phyloP scores from a whole-genome alignment of 495 filamentous ascomycete species.

The Astrothelium macrocarpum region DNA sequence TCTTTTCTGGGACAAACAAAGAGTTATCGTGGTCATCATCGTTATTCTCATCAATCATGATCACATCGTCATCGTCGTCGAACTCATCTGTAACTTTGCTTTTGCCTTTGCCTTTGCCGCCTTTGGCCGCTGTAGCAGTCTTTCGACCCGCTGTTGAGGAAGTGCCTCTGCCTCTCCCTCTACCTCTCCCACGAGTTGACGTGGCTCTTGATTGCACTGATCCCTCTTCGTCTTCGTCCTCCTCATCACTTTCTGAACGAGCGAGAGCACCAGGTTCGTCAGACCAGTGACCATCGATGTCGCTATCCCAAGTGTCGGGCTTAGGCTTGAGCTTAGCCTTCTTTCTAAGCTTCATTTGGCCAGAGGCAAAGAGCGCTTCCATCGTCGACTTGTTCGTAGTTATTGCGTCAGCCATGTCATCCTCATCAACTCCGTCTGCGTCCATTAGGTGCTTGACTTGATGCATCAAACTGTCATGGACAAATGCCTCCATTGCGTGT shows the following conservation, averaged over 20 bases:
- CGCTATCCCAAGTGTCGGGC: constrained; percentile 77
- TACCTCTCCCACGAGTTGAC: constrained; percentile 40
- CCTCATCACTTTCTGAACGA: constrained; percentile 45
- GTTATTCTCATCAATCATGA: constrained; percentile 54
- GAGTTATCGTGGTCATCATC: constrained; percentile 39
- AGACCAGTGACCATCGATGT: constrained; percentile 76
- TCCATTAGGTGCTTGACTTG: constrained; percentile 66
- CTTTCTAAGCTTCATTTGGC: constrained; percentile 49
- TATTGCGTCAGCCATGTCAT: constrained; percentile 61
- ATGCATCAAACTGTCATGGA: constrained; percentile 64
- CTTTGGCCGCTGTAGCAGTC: constrained; percentile 28
- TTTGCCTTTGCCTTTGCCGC: constrained; percentile 31
- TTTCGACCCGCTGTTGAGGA: constrained; percentile 37
- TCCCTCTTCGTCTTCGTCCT: constrained; percentile 40
- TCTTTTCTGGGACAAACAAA: constrained; percentile 46
- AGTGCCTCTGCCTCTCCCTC: constrained; percentile 42
- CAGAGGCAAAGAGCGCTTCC: constrained; percentile 62
- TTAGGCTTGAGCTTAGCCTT: constrained; percentile 60
- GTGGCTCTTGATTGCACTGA: constrained; percentile 21
- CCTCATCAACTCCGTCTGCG: constrained; percentile 56
- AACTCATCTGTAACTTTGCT: constrained; percentile 44
- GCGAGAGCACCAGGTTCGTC: constrained; percentile 65
- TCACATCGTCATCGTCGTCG: constrained; percentile 25
- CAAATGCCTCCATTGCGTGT: constrained; percentile 81
- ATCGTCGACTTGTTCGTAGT: constrained; percentile 57